These are phyloP conservation scores for Colletotrichum noveboracense DNA, from an alignment of 2,329 filamentous ascomycete genomes.

Conservation along the genomic window DNA sequence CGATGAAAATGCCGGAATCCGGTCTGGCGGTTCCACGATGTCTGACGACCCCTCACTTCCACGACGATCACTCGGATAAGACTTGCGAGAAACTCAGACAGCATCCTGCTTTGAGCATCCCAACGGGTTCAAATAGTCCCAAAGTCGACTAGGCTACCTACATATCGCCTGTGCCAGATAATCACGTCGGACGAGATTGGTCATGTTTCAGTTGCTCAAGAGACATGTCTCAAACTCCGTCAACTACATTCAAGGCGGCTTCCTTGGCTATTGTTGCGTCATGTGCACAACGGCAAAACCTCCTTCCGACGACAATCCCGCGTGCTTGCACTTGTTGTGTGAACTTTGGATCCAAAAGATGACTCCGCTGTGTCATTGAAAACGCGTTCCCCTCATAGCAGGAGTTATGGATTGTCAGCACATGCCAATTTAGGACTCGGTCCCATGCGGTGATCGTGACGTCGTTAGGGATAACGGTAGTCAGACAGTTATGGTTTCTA, in stretches of 20 bases:
- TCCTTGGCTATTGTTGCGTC: neutral
- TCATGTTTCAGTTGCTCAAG: neutral
- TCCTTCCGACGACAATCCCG: rapidly evolving
- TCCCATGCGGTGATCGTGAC: neutral
- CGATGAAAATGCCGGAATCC: neutral
- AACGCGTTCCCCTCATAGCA: rapidly evolving
- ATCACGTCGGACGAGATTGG: neutral
- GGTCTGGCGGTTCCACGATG: neutral
- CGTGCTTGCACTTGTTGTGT: rapidly evolving
- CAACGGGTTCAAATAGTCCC: neutral
- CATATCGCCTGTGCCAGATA: neutral
- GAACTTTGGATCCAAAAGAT: neutral
- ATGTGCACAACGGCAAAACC: neutral
- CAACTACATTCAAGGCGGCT: rapidly evolving
- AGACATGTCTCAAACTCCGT: neutral
- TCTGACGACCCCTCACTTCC: neutral
- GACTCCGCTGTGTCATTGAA: neutral
- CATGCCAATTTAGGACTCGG: neutral
- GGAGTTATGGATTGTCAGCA: neutral
- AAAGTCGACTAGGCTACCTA: neutral
- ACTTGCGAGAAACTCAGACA: neutral
- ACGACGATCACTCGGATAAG: neutral
- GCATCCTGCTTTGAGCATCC: neutral
- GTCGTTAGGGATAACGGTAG: neutral
- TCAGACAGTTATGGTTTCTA: neutral